Evolutionary conservation across 1,284 basidiomycete species (phyloP).

Genomic region (Rhizoctonia solani): DNA sequence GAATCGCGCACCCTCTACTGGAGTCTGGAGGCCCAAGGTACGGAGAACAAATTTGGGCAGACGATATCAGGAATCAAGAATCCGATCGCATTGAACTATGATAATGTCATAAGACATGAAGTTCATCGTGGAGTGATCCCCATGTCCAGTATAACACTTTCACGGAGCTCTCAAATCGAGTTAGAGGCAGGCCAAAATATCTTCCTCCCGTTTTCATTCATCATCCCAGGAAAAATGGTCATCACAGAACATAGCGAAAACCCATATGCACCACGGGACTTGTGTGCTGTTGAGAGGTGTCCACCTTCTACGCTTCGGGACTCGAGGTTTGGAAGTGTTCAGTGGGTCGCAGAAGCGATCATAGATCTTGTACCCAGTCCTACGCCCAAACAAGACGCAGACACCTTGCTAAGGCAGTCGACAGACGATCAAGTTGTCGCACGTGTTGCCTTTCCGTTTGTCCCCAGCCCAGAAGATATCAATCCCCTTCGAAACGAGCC

Average conservation of each 20-base stretch:
- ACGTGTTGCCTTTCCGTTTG: slow-evolving; percentile 15
- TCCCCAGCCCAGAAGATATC: not conserved
- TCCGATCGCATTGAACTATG: not conserved
- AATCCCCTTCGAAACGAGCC: not conserved
- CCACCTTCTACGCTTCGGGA: slow-evolving; percentile 14
- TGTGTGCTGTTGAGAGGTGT: not conserved
- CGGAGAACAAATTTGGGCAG: not conserved
- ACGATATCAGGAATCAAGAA: not conserved
- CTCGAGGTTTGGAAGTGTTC: slow-evolving; percentile 8
- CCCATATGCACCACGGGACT: not conserved
- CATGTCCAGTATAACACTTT: not conserved
- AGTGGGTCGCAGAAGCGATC: slow-evolving; percentile 25
- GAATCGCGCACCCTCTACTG: slow-evolving; percentile 26
- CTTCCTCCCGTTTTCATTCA: slow-evolving; percentile 9
- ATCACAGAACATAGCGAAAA: slow-evolving; percentile 6
- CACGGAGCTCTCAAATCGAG: not conserved
- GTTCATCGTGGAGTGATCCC: slow-evolving; percentile 17
- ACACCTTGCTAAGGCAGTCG: slow-evolving; percentile 11
- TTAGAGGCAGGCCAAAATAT: not conserved
- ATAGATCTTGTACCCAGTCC: not conserved
- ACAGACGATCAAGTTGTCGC: not conserved
- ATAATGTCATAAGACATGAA: slow-evolving; percentile 21
- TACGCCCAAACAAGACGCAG: not conserved
- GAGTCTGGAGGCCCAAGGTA: not conserved
- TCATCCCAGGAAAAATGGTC: slow-evolving; percentile 9